Base-by-base conservation (phyloP, 2,329 filamentous ascomycete species). In the Colletotrichum tanaceti region DNA sequence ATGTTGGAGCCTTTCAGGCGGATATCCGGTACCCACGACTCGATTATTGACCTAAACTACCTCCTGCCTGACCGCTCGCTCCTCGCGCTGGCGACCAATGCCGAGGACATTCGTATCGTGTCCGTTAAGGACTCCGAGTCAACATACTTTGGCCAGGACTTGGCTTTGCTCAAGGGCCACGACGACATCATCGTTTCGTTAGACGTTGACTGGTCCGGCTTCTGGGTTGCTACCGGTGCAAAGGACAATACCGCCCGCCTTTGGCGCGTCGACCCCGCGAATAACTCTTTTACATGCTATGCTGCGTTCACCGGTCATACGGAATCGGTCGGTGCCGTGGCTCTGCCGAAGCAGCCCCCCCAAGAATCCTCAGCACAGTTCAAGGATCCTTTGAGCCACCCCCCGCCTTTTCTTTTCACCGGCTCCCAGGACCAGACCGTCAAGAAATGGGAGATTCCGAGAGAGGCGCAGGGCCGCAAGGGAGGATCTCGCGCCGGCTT, bases 21-120 rank as follows among this genome's bases (percentile, higher is more conserved):
- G 52, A 97, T 99, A 73, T 97, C 95, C 5, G 97, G 96, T 61
- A 98, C 96, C 7, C 94, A 98, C 78, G 97, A 99, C 77, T 96
- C 99, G 78, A 94, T 99, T 60, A 98, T 99, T 73, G 97, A 99
- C 76, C 83, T 99, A 41, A 92, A 91, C 38, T 98, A 96, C 75
- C 84, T 98, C 63, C 89, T 96, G 1, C 88, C 90, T 0, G 91
- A 97, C 74, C 89, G 88, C 65, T 95, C 93, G 3, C 82, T 97
- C 59, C 85, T 99, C 70, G 97, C 96, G 6, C 83, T 99, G 32
- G 96, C 95, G 7, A 98, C 95, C 2, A 99, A 99, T 78, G 93
- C 94, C 0, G 96, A 99, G 79, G 94, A 97, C 71, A 88, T 99
- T 61, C 89, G 95, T 54, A 87, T 99, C 65, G 89, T 99, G 3